Evolutionary conservation across 495 filamentous ascomycete species (phyloP).

Genomic region (Parmelia sp.): DNA sequence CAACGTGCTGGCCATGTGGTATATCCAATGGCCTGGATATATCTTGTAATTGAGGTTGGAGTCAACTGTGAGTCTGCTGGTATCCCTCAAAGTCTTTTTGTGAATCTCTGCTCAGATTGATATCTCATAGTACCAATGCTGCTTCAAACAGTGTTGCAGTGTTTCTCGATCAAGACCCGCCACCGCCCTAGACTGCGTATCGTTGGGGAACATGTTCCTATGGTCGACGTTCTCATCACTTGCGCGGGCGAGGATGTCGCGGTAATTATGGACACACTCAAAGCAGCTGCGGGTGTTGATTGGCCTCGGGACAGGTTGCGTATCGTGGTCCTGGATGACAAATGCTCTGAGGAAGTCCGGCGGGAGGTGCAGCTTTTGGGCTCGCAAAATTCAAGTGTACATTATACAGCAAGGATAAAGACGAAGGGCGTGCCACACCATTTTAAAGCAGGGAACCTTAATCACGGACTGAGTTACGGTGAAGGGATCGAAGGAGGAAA

Average conservation of each 20-base stretch:
- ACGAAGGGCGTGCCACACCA: slow-evolving; percentile 43
- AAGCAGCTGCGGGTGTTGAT: slow-evolving; percentile 42
- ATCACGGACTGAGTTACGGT: slow-evolving; percentile 40
- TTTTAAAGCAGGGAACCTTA: slow-evolving; percentile 53
- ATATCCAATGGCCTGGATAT: slow-evolving; percentile 14
- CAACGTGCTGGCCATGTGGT: not conserved
- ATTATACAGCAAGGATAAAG: slow-evolving; percentile 45
- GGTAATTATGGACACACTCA: slow-evolving; percentile 48
- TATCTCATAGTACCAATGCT: slow-evolving; percentile 25
- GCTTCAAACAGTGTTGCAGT: not conserved
- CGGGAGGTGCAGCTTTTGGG: slow-evolving; percentile 29
- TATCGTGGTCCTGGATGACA: slow-evolving; percentile 50
- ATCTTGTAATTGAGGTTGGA: slow-evolving; percentile 5
- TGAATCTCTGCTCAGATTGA: slow-evolving; percentile 18
- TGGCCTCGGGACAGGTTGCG: slow-evolving; percentile 46
- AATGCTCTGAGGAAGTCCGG: slow-evolving; percentile 33
- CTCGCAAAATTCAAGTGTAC: slow-evolving; percentile 32
- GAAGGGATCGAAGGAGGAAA: slow-evolving; percentile 35
- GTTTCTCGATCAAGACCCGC: slow-evolving; percentile 6
- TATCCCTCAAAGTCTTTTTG: slow-evolving; percentile 12
- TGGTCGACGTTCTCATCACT: slow-evolving; percentile 48
- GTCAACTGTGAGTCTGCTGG: slow-evolving; percentile 19
- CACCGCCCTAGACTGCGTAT: slow-evolving; percentile 5
- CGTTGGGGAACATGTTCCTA: slow-evolving; percentile 26
- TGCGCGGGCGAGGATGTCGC: slow-evolving; percentile 48